phyloP scores from a whole-genome alignment of 2,329 filamentous ascomycete genomes.

The Paecilomyces variotii region DNA sequence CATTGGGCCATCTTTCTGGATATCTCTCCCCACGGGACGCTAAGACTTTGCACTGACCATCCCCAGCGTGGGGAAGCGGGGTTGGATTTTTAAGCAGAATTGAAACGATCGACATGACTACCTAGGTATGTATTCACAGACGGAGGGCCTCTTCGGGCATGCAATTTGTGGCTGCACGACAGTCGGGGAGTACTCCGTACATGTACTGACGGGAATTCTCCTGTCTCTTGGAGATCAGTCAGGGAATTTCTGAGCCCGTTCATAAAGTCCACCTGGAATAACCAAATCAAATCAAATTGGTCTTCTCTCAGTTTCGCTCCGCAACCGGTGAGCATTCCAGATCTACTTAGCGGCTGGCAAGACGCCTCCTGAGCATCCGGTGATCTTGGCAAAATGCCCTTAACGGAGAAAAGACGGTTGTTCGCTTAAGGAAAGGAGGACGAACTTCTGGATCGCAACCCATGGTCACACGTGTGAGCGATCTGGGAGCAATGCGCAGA shows the following conservation, averaged over 20 bases:
- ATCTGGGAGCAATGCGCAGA: not conserved
- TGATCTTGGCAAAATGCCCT: not conserved
- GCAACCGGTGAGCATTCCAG: not conserved
- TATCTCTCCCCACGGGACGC: not conserved
- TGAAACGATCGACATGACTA: not conserved
- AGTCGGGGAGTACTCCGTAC: not conserved
- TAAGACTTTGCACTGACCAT: not conserved
- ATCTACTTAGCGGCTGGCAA: not conserved
- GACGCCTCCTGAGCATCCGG: not conserved
- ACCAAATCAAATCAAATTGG: not conserved
- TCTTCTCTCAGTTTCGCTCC: not conserved
- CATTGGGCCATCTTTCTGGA: not conserved
- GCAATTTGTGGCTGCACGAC: not conserved
- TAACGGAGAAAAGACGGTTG: not conserved
- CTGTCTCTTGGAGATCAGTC: not conserved
- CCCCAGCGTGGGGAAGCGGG: not conserved
- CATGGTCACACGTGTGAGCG: not conserved
- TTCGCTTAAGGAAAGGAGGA: not conserved
- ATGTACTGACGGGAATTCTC: not conserved
- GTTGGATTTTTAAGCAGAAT: not conserved
- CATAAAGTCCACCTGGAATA: not conserved
- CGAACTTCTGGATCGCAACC: not conserved
- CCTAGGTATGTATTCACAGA: not conserved
- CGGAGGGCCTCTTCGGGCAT: not conserved
- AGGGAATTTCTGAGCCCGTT: not conserved